These are phyloP conservation scores for Onygena corvina DNA, from an alignment of 2,329 filamentous ascomycete genomes.

Conservation along the genomic window DNA sequence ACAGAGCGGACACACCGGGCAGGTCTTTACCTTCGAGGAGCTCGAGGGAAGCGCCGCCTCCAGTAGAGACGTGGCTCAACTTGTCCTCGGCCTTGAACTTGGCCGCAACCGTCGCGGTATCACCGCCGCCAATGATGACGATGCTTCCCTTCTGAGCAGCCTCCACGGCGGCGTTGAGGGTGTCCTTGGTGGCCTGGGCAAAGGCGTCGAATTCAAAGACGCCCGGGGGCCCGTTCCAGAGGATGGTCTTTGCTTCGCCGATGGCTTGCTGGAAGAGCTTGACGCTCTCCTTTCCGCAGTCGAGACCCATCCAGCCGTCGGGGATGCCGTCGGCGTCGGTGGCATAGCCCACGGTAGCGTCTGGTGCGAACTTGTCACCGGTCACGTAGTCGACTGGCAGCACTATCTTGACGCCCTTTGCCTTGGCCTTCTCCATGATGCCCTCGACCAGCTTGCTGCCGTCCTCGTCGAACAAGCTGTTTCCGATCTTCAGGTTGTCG, in stretches of 20 bases:
- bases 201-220: slow-evolving; percentile 98
- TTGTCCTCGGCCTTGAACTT: slow-evolving; percentile 96
- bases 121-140: slow-evolving; percentile 96
- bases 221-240: slow-evolving; percentile 96
- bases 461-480: slow-evolving; percentile 83
- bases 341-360: slow-evolving; percentile 69
- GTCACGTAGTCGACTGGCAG: slow-evolving; percentile 92
- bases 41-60: slow-evolving; percentile 89
- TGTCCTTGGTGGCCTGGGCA: slow-evolving; percentile 80
- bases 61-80: slow-evolving; percentile 95
- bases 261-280: slow-evolving; percentile 84
- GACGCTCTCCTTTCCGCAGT: slow-evolving; percentile 80
- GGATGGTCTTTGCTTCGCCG: slow-evolving; percentile 79
- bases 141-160: slow-evolving; percentile 77
- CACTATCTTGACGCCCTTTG: slow-evolving; percentile 88
- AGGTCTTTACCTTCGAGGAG: slow-evolving; percentile 96
- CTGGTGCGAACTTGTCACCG: slow-evolving; percentile 82
- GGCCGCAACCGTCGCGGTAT: slow-evolving; percentile 93
- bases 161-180: slow-evolving; percentile 73
- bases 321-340: slow-evolving; percentile 83
- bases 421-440: slow-evolving; percentile 90
- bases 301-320: slow-evolving; percentile 95
- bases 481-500: slow-evolving; percentile 76
- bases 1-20: slow-evolving; percentile 84
- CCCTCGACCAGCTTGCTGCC: slow-evolving; percentile 82